Conservation (phyloP, 148 eudicot species). For the Vaccinium myrtillus region DNA sequence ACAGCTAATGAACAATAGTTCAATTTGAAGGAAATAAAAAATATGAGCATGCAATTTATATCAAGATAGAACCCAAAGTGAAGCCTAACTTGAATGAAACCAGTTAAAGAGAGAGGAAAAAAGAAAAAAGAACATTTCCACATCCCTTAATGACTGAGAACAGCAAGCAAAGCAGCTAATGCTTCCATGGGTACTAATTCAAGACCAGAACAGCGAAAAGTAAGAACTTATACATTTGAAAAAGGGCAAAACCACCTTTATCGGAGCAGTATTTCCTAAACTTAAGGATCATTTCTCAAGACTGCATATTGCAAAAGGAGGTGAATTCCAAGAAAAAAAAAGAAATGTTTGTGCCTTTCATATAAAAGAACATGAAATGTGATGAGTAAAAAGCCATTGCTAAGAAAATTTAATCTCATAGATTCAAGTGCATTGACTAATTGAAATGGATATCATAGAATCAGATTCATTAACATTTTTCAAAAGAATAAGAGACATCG, state of each 20-base stretch:
- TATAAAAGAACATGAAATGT: neutral
- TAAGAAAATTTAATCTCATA: neutral
- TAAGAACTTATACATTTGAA: neutral
- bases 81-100: neutral
- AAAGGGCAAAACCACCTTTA: neutral
- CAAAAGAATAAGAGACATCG: neutral
- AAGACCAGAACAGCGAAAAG: neutral
- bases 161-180: neutral
- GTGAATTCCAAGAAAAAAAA: neutral
- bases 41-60: neutral
- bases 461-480: neutral
- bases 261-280: neutral
- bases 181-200: neutral
- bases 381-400: neutral
- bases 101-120: neutral
- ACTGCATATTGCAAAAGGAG: neutral
- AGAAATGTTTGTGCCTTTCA: neutral
- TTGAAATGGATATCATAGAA: neutral
- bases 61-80: neutral
- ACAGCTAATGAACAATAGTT: neutral
- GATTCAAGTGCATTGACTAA: neutral
- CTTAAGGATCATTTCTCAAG: conserved; percentile 1
- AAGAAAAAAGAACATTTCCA: neutral
- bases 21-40: neutral
- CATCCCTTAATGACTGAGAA: neutral